A percentile compares a stretch with the other conserved stretches of the same genome.
Evolutionary conservation across 768 basidiomycete genomes (phyloP).

Genomic region (Tricholoma bakamatsutake): DNA sequence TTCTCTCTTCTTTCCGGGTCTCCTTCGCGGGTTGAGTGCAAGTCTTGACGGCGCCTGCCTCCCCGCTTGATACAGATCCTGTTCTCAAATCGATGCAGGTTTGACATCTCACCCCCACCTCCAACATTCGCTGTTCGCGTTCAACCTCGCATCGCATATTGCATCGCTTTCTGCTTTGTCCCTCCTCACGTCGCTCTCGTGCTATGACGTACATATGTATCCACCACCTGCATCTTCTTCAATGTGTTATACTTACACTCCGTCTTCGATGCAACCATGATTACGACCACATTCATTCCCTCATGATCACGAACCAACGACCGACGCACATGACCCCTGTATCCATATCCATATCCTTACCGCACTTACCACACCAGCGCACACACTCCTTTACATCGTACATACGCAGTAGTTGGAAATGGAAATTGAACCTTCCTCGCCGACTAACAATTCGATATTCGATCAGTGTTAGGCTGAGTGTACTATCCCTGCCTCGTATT

Average conservation of each 20-base stretch:
- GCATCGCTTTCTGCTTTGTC: not conserved
- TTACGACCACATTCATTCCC: too few species aligned
- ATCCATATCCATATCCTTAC: too few species aligned
- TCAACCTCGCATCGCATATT: conserved; percentile 2
- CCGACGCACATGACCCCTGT: too few species aligned
- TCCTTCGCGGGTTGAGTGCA: not conserved
- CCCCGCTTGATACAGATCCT: not conserved
- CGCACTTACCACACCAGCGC: too few species aligned
- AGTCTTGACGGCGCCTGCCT: not conserved
- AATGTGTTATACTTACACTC: not conserved
- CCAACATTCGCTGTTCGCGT: not conserved
- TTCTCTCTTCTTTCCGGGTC: not conserved
- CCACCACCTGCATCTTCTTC: conserved; percentile 8
- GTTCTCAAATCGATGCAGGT: not conserved
- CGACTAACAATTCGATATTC: too few species aligned
- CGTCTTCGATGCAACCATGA: not conserved
- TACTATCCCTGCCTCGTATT: too few species aligned
- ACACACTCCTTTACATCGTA: too few species aligned
- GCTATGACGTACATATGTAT: conserved; percentile 9
- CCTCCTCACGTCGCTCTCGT: conserved; percentile 4
- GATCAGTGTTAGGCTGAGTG: too few species aligned
- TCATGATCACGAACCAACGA: too few species aligned
- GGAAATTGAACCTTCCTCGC: too few species aligned
- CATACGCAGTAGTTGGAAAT: too few species aligned
- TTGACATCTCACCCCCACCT: not conserved